Base-by-base conservation (phyloP, 75 land plant species). In the Sequoia sempervirens region DNA sequence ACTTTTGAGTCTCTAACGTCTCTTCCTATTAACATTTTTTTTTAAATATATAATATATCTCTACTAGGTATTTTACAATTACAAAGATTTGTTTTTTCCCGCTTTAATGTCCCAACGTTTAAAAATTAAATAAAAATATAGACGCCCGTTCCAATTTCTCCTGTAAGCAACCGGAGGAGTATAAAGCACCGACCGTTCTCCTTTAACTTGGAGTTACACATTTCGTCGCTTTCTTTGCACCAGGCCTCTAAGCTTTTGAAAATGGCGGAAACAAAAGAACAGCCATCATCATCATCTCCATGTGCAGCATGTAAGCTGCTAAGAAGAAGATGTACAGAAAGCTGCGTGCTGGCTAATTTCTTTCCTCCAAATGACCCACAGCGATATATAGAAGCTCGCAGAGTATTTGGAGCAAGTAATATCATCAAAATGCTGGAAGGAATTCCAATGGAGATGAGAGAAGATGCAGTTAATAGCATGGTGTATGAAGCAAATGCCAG, bases 401-500 rank as follows among this genome's bases (percentile, higher is more conserved):
- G 85, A 83, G 87, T 91, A 30, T 91, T 91, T 81, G 92, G 92
- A 41, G 92, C 92, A 38, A 91, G 90, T 85, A 91, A 91, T 72
- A 89, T 91, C 58, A 85, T 86, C 37, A 91, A 91, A 90, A 88
- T 91, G 83, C 90, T 89, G n/a, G 85, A 91, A 83, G 93, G 90
- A 56, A 82, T 91, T 41, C 89, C 86, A n/a, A 81, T 84, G 53
- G 84, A 88, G 82, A 87, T 84, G 81, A 43, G 93, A 41, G 89
- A 86, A 70, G 93, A 89, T 58, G 91, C 93, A 18, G 93, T 90
- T 15, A 91, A 87, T 84, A 87, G 91, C 11, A 84, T 91, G 68
- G 88, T 91, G 3, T 92, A 92, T 83, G 93, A 92, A 68, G 93
- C 93, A 18, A 88, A 86, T 15, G 91, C 93, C 17, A 84, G 93